Conservation (phyloP, 2,329 filamentous ascomycete genomes). For the Proliferodiscus dingleyae region DNA sequence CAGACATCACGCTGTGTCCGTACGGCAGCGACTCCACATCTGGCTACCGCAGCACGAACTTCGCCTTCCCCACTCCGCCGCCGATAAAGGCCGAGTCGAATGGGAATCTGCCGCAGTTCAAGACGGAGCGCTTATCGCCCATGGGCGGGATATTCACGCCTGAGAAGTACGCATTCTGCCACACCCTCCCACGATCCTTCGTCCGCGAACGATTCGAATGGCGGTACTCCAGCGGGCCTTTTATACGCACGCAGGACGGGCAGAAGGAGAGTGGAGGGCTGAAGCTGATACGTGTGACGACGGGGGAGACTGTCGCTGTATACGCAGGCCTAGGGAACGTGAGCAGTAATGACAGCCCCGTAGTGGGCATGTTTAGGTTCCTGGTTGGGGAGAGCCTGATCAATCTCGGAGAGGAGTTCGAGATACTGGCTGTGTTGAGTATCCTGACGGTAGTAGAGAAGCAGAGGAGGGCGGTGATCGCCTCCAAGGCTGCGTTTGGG, state of each 20-base stretch:
- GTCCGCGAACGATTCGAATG: slow-evolving; percentile 25
- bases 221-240: slow-evolving; percentile 15
- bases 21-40: slow-evolving; percentile 7
- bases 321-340: slow-evolving; percentile 21
- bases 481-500: slow-evolving; percentile 14
- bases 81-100: slow-evolving; percentile 2
- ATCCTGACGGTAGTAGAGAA: slow-evolving; percentile 24
- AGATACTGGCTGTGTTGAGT: slow-evolving; percentile 23
- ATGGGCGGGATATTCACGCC: slow-evolving; percentile 21
- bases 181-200: slow-evolving; percentile 17
- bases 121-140: slow-evolving; percentile 16
- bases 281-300: slow-evolving; percentile 22
- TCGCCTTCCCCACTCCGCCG: slow-evolving; percentile 3
- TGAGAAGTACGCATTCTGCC: slow-evolving; percentile 22
- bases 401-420: slow-evolving; percentile 23
- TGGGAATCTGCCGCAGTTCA: slow-evolving; percentile 12
- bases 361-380: slow-evolving; percentile 23
- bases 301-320: slow-evolving; percentile 25
- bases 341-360: slow-evolving; percentile 6
- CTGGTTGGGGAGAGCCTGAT: slow-evolving; percentile 16
- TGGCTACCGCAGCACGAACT: slow-evolving; percentile 6
- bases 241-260: slow-evolving; percentile 13
- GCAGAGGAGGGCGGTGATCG: slow-evolving; percentile 16
- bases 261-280: slow-evolving; percentile 19
- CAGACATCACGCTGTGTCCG: slow-evolving; percentile 26